phyloP scores from a whole-genome alignment of 257 asterid species.

The Forsythia suspensa region DNA sequence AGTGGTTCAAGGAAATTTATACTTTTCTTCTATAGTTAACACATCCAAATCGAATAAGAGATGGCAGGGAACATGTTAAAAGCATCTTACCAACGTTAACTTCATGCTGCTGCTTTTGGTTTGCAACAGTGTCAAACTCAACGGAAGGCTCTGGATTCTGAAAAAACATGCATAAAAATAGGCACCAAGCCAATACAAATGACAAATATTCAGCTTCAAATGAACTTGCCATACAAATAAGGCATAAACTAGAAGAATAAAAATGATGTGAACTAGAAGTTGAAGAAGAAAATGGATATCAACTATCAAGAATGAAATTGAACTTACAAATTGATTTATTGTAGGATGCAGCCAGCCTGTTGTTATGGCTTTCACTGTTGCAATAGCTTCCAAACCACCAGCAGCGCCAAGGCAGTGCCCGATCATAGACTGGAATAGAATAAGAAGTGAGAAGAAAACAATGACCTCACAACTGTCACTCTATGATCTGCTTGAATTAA shows the following conservation, averaged over 20 bases:
- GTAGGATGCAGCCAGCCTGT: slow-evolving; percentile 97
- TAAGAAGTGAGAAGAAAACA: slow-evolving; percentile 12
- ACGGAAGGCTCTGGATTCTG: slow-evolving; percentile 91
- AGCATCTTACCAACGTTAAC: slow-evolving; percentile 77
- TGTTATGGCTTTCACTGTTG: slow-evolving; percentile 78
- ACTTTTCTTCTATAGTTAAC: not conserved
- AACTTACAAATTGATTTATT: slow-evolving; percentile 76
- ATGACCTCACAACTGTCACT: not conserved
- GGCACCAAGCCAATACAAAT: not conserved
- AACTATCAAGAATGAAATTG: not conserved
- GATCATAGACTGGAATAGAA: slow-evolving; percentile 71
- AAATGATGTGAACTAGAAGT: not conserved
- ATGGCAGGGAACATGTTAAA: not conserved
- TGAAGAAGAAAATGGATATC: not conserved
- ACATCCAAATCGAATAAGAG: not conserved
- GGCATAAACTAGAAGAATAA: not conserved
- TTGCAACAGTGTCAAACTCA: slow-evolving; percentile 86
- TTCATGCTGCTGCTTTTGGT: slow-evolving; percentile 80
- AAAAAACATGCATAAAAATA: slow-evolving; percentile 10
- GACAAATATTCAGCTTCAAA: not conserved
- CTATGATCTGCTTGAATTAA: not conserved
- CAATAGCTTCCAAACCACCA: slow-evolving; percentile 92
- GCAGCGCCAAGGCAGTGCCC: slow-evolving; percentile 96
- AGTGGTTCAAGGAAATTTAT: not conserved
- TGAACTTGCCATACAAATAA: slow-evolving; percentile 3